Evolutionary conservation across 139 green algal genomes (phyloP), one percentile per base, ranked within the genome.

Genomic region (Picochlorum sp.): DNA sequence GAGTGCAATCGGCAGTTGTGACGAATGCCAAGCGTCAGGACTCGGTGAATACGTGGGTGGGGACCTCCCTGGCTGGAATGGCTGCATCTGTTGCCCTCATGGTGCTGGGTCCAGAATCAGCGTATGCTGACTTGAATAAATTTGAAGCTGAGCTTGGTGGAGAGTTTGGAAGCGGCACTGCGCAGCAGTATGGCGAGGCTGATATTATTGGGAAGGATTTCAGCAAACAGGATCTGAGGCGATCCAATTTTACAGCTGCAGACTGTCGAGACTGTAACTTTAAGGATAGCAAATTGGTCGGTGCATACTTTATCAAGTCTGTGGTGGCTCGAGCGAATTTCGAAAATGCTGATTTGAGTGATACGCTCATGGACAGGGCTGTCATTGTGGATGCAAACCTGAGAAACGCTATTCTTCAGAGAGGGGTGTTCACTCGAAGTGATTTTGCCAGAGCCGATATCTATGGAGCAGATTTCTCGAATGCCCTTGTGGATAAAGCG

Each of bases 191-290:
- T 62, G 88, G 84, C 38, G 83, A 90, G 49, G 84, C 83, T 20
- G 74, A 89, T 9, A 50, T 90, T 1, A 75, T 81, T 38, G 81
- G 77, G 10, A 70, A 69, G 15, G 75, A 91, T 45, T 90, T 93
- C 41, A 32, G 6, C 38, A 44, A 20, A 44, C 71, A 90, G 77
- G 82, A 95, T 61, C 68, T 95, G 41, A 72, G 85, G 24, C 74
- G 89, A 11, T 84, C 73, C 11, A 96, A 96, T 76, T 96, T 96
- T 80, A 96, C 89, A 16, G 77, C 84, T 6, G 88, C 86, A 10
- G 72, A 88, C 51, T 78, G 63, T 45, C 67, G 78, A 4, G 55
- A 76, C 9, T 72, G 61, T 49, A 87, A 82, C 60, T 95, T 95
- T 65, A 79, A 79, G 10, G 86, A 88, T 59, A 62, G 57, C 28